A percentile compares a stretch with the other conserved stretches of the same genome.
These are phyloP conservation scores for Tricholoma terreum DNA, from an alignment of 768 basidiomycete species.

Conservation along the genomic window DNA sequence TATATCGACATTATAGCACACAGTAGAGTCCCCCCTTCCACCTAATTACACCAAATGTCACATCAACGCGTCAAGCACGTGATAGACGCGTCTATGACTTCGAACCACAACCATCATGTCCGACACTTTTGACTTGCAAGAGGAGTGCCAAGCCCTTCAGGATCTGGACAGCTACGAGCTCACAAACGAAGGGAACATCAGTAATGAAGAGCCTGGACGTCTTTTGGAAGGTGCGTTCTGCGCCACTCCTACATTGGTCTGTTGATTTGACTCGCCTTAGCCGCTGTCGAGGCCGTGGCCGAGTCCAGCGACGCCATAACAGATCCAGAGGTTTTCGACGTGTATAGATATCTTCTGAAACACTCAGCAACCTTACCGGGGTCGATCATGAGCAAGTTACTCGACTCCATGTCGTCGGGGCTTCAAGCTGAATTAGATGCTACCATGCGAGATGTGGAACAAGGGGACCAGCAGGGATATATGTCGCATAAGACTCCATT, in stretches of 20 bases:
- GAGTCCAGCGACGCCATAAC: conserved; percentile 70
- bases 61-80: background rate
- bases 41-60: too few species aligned
- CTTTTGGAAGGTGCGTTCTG: conserved; percentile 55
- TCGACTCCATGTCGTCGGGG: conserved; percentile 83
- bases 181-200: conserved; percentile 62
- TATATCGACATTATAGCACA: too few species aligned
- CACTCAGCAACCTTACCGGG: conserved; percentile 60
- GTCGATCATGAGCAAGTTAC: conserved; percentile 73
- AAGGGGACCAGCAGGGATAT: conserved; percentile 61
- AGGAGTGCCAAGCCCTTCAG: conserved; percentile 66
- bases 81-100: conserved; percentile 11
- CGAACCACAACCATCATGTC: conserved; percentile 28
- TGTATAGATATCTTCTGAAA: conserved; percentile 81
- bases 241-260: background rate
- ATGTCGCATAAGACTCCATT: conserved; percentile 67
- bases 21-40: too few species aligned
- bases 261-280: conserved; percentile 32
- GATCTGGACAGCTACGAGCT: conserved; percentile 65
- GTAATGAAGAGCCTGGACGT: conserved; percentile 48
- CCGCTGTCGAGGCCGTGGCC: conserved; percentile 79
- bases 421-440: conserved; percentile 71
- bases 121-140: conserved; percentile 68
- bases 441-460: conserved; percentile 64
- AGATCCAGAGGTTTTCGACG: conserved; percentile 71